phyloP scores from a whole-genome alignment of 2,329 filamentous ascomycete species.

The Capronia epimyces region DNA sequence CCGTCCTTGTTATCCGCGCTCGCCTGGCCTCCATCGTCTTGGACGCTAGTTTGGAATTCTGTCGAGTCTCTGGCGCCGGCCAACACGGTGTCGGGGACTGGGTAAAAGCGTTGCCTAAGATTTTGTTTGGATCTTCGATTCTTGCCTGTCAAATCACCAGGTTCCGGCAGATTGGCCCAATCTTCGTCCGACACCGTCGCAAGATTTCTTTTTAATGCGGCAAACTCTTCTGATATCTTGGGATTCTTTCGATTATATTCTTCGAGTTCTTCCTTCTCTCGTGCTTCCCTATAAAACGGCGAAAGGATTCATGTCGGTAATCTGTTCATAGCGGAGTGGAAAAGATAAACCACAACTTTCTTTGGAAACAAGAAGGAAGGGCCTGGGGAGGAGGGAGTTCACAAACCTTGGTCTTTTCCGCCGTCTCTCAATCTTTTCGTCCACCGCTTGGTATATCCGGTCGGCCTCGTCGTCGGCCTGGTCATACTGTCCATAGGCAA shows the following conservation, averaged over 20 bases:
- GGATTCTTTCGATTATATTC: constrained; percentile 97
- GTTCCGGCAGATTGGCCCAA: constrained; percentile 91
- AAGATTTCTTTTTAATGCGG: constrained; percentile 86
- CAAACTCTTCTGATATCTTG: constrained; percentile 97
- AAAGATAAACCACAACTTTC: constrained; percentile 58
- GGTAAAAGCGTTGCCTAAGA: constrained; percentile 80
- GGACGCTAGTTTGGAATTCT: constrained; percentile 83
- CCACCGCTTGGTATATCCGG: constrained; percentile 88
- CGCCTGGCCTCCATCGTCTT: constrained; percentile 64
- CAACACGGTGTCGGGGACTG: constrained; percentile 91
- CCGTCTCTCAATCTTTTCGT: constrained; percentile 93
- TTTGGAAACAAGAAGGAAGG: constrained; percentile 8
- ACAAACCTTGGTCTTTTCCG: constrained; percentile 82
- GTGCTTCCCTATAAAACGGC: constrained; percentile 71
- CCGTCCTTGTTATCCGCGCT: constrained; percentile 59
- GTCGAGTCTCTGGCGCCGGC: constrained; percentile 74
- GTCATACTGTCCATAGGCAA: constrained; percentile 92
- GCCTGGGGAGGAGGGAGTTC: constrained; percentile 25
- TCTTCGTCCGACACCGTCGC: constrained; percentile 88
- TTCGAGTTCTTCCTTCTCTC: constrained; percentile 83
- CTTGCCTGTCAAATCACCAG: constrained; percentile 92
- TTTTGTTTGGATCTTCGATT: constrained; percentile 81
- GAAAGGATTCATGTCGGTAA: constrained; percentile 65
- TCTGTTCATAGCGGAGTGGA: constrained; percentile 63
- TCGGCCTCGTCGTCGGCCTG: constrained; percentile 97